Base-by-base conservation (phyloP, 2,329 filamentous ascomycete species). In the Ciborinia camelliae region DNA sequence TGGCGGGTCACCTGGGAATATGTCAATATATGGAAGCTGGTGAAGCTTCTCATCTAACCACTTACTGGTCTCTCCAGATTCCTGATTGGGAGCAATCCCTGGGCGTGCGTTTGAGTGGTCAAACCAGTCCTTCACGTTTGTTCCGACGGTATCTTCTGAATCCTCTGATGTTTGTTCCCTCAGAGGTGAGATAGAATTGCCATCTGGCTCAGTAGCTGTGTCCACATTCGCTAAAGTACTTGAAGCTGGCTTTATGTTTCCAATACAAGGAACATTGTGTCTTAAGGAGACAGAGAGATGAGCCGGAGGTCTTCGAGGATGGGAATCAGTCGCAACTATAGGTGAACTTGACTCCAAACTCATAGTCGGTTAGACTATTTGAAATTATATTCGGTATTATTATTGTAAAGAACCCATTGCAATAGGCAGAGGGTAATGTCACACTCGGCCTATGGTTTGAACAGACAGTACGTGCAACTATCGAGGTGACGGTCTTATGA, bases 61-160 rank as follows among this genome's bases (percentile, higher is more conserved):
- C 69, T 67, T 68, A 74, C 73, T 65, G 39, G n/a, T 47, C 6
- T 73, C 72, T 65, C 70, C 64, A 8, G 66, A 64, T 23, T 39
- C 63, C 28, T 65, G 28, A 30, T 63, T 54, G 4, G 62, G 41
- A 18, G 61, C 63, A n/a, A 60, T 50, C 18, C 51, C 60, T 5
- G 70, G 71, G 32, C 66, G 66, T n/a, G 66, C 68, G 53, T 73
- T 74, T 2, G 67, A 67, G 26, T 60, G 54, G 50, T 73, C 65
- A 43, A 75, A 74, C 73, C 73, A 75, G 35, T 63, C 69, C 26
- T 71, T 55, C 26, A 61, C 65, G 30, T 70, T 68, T 28, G 54
- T 55, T 14, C 50, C 62, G 18, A 28, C 18, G 8, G 65, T 67
- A 32, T 66, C 69, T 12, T 41, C 65, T 30, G 68, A 68, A 20